phyloP scores from a whole-genome alignment of 1,139 yeast genomes.

The Candida pseudocylindracea region DNA sequence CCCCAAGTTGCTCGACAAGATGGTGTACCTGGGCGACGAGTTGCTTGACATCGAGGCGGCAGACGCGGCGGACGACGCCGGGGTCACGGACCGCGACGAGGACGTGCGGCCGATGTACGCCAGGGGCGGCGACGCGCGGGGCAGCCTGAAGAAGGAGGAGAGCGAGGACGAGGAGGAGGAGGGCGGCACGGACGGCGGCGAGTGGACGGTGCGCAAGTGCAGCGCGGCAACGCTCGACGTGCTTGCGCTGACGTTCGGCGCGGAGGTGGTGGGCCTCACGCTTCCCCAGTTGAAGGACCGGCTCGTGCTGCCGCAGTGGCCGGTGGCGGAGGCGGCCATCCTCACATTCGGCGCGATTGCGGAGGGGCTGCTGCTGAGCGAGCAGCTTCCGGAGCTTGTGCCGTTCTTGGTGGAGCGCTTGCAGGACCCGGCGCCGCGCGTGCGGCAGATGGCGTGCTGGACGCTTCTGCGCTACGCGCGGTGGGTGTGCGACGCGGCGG shows the following conservation, averaged over 20 bases:
- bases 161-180: conserved; percentile 28
- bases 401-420: conserved; percentile 73
- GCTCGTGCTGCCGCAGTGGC: conserved; percentile 58
- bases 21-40: conserved; percentile 81
- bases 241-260: conserved; percentile 47
- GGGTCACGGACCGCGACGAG: conserved; percentile 57
- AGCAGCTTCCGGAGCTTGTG: conserved; percentile 57
- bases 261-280: conserved; percentile 39
- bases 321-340: conserved; percentile 78
- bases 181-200: conserved; percentile 26
- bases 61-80: conserved; percentile 49
- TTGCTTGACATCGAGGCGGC: conserved; percentile 44
- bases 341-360: conserved; percentile 80
- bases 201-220: conserved; percentile 86
- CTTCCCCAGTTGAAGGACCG: conserved; percentile 60
- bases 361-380: conserved; percentile 38
- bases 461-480: conserved; percentile 66
- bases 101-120: conserved; percentile 68
- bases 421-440: conserved; percentile 59
- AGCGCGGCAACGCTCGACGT: conserved; percentile 84
- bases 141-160: conserved; percentile 7
- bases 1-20: conserved; percentile 56
- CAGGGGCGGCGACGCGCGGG: conserved; percentile 45
- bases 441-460: conserved; percentile 91
- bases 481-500: conserved; percentile 60